Base-by-base conservation (phyloP, 805 yeast species). In the Lipomyces chichibuensis region DNA sequence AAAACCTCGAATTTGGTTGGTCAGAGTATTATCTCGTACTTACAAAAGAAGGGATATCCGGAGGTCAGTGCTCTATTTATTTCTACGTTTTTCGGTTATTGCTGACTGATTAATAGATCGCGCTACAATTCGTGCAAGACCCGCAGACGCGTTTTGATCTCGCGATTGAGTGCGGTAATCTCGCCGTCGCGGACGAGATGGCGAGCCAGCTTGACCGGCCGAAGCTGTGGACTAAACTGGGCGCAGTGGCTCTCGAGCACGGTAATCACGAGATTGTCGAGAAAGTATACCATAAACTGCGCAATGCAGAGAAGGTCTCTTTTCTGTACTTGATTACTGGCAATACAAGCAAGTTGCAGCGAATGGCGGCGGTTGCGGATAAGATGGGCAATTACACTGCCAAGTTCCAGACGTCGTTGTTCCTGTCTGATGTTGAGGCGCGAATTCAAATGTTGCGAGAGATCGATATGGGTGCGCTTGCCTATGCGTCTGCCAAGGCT, bases 111-210 rank as follows among this genome's bases (percentile, higher is more conserved):
- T 39, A 6, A 11, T 65, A 65, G 65, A 88, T 95, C 78, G 99
- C 99, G 2, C 84, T 95, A 69, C 98, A 94, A 79, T 96, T 95
- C 76, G 99, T 95, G 63, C 90, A 92, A 79, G 99, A 95, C 77
- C 89, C 98, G 5, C 97, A 93, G 78, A 91, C 98, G 54, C 87
- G 97, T 79, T 94, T 95, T 75, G 99, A 95, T 74, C 84, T 95
- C 74, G 98, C 99, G 29, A 83, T 95, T 69, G 98, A 95, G 80
- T 91, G 97, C 76, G 94, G 97, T 73, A 91, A 94, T 77, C 83
- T 95, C 72, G 84, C 83, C 14, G 90, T 90, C 71, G 99, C 98
- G n/a, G 81, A 90, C 59, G 88, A 84, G 64, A 97, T 94, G 82
- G 98, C 98, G 56, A 86, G 86, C 73, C 85, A 85, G 70, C 83